phyloP scores from a whole-genome alignment of 139 green algal species.

The Chlamydomonas incerta region DNA sequence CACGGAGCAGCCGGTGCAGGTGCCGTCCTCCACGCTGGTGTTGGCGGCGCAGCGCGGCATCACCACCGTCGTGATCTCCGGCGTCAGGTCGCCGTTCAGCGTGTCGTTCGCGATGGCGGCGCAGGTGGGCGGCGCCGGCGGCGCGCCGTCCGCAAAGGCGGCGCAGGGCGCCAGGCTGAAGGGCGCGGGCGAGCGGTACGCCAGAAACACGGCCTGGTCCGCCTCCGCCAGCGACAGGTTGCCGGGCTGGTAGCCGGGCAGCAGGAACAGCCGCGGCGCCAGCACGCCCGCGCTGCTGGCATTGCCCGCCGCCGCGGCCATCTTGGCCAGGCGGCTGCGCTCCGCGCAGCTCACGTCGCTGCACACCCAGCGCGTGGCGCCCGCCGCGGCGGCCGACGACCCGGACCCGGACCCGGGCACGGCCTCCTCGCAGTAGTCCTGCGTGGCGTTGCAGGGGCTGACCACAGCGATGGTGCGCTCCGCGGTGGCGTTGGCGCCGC shows the following conservation, averaged over 20 bases:
- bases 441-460: not conserved
- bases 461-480: not conserved
- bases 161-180: constrained; percentile 21
- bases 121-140: not conserved
- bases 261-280: constrained; percentile 1
- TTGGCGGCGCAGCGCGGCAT: not conserved
- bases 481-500: not conserved
- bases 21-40: not conserved
- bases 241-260: not conserved
- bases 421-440: not conserved
- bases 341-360: not conserved
- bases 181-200: not conserved
- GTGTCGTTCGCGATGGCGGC: constrained; percentile 14
- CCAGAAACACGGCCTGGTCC: constrained; percentile 9
- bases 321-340: not conserved
- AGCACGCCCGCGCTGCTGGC: no score
- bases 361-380: not conserved
- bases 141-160: not conserved
- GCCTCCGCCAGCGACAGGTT: constrained; percentile 15
- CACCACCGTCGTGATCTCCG: not conserved
- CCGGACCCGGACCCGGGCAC: no score
- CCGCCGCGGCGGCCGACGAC: not conserved
- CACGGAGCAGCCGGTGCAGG: constrained; percentile 7
- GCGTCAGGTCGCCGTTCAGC: not conserved
- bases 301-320: no score